Base-by-base conservation (phyloP, 495 filamentous ascomycete species). In the Podospora pseudopauciseta region DNA sequence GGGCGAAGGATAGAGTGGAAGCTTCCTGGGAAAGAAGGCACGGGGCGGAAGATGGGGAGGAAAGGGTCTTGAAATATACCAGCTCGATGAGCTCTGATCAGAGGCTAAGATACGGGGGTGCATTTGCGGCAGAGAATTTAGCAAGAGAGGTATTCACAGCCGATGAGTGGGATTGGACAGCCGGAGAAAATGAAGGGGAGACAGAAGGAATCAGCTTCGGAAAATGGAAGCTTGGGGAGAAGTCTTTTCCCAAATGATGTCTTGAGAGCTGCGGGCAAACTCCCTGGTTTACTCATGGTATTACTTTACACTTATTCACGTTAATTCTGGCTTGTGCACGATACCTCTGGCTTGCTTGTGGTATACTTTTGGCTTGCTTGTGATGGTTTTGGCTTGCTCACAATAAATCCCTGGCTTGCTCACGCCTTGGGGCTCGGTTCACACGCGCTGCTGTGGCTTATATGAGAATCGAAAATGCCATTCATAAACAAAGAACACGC, bases 91-190 rank as follows among this genome's bases (percentile, higher is more conserved):
- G 74, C 3, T 70, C 68, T 13, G 81, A 84, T 30, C 79, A 79
- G 67, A 71, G 81, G 26, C 59, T 83, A 19, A 68, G 80, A 6
- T 77, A 75, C 57, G 78, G 79, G 67, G 76, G 78, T 28, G 73
- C 76, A 0, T 67, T 84, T 72, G 81, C 73, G 5, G 73, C 76
- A 65, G 77, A 80, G 30, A 78, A 74, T 63, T 73, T 83, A 66
- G 78, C 85, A 0, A 79, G 79, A 62, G 78, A 78, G 11, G 73
- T 90, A 62, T 90, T 90, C 71, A 88, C 82, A 32, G 86, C 88
- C 0, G 76, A 78, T 26, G 81, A 80, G 67, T 85, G 87, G 83
- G 80, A 88, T 62, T 90, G 88, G 88, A 84, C 85, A 11, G 79
- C 82, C 0, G 82, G 85, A 63, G 63, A 68, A 26, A 20, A 60